Conservation (phyloP, 495 filamentous ascomycete species). For the Aspergillus sparsus region DNA sequence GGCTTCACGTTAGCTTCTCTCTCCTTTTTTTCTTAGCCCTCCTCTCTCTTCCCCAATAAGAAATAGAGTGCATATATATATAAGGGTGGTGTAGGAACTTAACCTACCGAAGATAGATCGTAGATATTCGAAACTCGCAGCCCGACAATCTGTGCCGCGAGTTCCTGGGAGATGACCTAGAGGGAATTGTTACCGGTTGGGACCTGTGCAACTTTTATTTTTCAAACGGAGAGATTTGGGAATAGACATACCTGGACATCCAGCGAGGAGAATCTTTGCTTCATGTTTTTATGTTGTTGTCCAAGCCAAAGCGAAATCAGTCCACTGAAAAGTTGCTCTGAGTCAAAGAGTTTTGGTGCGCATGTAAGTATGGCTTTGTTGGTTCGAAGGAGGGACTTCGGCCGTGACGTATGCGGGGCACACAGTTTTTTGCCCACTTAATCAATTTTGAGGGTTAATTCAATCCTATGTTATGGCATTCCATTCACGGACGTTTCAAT, state of each 20-base stretch:
- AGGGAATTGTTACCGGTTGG: slow-evolving; percentile 19
- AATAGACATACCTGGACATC: slow-evolving; percentile 70
- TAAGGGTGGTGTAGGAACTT: background rate
- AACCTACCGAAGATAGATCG: slow-evolving; percentile 77
- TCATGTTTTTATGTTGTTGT: slow-evolving; percentile 63
- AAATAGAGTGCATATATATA: background rate
- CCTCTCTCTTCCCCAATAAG: too few relatives aligned
- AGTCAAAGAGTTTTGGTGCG: slow-evolving; percentile 34
- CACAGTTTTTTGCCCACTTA: slow-evolving; percentile 6
- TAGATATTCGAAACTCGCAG: slow-evolving; percentile 91
- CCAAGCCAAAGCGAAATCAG: slow-evolving; percentile 11
- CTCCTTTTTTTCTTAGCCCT: too few relatives aligned
- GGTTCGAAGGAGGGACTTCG: slow-evolving; percentile 9
- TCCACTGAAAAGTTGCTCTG: slow-evolving; percentile 10
- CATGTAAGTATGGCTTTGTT: background rate
- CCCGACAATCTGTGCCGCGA: slow-evolving; percentile 69
- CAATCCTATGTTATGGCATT: too few relatives aligned
- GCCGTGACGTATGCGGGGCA: slow-evolving; percentile 55
- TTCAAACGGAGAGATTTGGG: background rate
- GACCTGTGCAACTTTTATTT: background rate
- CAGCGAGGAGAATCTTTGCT: slow-evolving; percentile 93
- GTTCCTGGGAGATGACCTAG: slow-evolving; percentile 91
- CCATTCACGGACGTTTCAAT: too few relatives aligned
- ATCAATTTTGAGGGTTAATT: slow-evolving; percentile 14
- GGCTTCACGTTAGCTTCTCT: background rate